phyloP scores from a whole-genome alignment of 345 rosid species.

The Moricandia moricandioides region DNA sequence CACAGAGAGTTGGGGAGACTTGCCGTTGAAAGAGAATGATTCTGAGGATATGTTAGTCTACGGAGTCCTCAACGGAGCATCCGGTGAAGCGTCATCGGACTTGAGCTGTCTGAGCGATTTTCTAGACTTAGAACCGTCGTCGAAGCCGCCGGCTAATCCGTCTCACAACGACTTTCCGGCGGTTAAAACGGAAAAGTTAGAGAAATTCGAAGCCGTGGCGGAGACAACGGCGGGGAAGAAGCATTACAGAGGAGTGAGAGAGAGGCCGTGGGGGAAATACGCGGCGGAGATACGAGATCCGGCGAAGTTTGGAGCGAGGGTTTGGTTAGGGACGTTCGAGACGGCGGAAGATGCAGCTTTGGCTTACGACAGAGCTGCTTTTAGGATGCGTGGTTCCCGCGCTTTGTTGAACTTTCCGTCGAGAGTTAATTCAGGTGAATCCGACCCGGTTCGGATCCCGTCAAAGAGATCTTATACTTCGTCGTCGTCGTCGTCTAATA shows the following conservation, averaged over 20 bases:
- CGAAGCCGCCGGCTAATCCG: neutral
- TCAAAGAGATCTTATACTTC: slow-evolving; percentile 52
- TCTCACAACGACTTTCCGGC: slow-evolving; percentile 7
- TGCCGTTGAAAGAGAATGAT: slow-evolving; percentile 74
- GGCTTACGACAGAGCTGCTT: slow-evolving; percentile 94
- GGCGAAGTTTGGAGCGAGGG: slow-evolving; percentile 94
- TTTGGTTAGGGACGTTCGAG: slow-evolving; percentile 96
- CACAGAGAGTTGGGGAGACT: slow-evolving; percentile 80
- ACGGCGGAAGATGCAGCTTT: slow-evolving; percentile 97
- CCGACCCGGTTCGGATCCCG: slow-evolving; percentile 84
- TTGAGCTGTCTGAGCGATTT: slow-evolving; percentile 26
- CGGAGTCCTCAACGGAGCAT: slow-evolving; percentile 49
- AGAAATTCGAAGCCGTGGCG: neutral
- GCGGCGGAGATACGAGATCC: slow-evolving; percentile 99
- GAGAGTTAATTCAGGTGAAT: slow-evolving; percentile 88
- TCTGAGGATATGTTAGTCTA: slow-evolving; percentile 83
- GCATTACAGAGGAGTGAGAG: slow-evolving; percentile 94
- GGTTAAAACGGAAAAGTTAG: slow-evolving; percentile 36
- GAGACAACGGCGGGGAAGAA: slow-evolving; percentile 48
- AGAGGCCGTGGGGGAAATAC: slow-evolving; percentile 97
- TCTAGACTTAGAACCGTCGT: neutral
- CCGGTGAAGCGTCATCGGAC: slow-evolving; percentile 50
- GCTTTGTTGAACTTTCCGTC: slow-evolving; percentile 86
- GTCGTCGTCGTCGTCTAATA: slow-evolving; percentile 43
- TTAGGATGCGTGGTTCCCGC: slow-evolving; percentile 89